These are phyloP conservation scores for Suillus spraguei DNA, from an alignment of 768 basidiomycete genomes.

Conservation along the genomic window DNA sequence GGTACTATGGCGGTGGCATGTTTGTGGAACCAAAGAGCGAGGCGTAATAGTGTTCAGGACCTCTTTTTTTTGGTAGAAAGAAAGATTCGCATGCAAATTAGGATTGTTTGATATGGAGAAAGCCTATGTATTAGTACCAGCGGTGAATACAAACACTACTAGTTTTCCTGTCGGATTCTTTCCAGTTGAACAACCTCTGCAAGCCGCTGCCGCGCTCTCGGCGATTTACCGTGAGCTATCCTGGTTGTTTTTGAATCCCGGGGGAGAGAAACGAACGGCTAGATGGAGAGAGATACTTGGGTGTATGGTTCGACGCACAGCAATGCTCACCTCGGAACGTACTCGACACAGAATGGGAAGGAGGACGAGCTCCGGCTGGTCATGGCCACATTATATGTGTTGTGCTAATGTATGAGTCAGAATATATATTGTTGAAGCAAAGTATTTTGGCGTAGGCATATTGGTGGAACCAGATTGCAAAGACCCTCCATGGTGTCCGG, in stretches of 20 bases:
- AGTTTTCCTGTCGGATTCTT: not conserved
- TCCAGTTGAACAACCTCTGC: not conserved
- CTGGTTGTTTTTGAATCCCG: no score
- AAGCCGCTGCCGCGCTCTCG: not conserved
- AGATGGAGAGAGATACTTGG: no score
- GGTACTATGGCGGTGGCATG: conserved; percentile 3
- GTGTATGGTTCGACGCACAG: not conserved
- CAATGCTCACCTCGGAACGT: no score
- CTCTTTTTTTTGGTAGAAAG: not conserved
- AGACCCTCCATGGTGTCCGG: no score
- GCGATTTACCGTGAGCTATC: not conserved
- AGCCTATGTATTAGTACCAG: not conserved
- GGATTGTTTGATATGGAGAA: not conserved
- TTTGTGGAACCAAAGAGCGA: not conserved
- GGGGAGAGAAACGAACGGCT: no score
- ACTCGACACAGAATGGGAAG: not conserved
- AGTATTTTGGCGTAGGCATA: no score
- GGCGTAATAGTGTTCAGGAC: not conserved
- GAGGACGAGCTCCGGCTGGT: no score
- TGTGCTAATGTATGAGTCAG: no score
- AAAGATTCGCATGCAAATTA: not conserved
- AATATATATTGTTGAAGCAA: no score
- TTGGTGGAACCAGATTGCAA: no score
- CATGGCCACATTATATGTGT: no score
- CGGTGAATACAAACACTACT: not conserved